Conservation (phyloP, 2,329 filamentous ascomycete species). For the Fusarium sp. region DNA sequence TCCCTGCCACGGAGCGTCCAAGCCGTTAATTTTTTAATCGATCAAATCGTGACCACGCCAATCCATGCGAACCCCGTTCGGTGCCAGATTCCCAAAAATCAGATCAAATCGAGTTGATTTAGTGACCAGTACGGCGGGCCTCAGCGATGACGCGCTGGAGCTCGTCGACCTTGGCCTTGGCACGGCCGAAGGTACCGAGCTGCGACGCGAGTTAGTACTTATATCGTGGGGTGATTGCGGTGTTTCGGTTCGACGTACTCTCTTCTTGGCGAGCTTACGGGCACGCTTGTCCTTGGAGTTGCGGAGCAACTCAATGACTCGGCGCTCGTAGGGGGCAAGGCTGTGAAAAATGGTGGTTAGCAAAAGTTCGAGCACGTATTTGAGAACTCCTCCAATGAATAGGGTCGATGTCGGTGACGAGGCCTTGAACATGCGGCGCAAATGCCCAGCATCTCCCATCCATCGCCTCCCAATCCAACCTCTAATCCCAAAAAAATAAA, state of each 20-base stretch:
- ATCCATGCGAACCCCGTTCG: conserved; percentile 47
- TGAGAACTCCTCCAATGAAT: not conserved
- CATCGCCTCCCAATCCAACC: not conserved
- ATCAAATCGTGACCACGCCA: conserved; percentile 51
- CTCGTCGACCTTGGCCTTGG: conserved; percentile 99
- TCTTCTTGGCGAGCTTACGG: conserved; percentile 99
- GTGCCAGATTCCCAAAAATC: conserved; percentile 44
- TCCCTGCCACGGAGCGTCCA: conserved; percentile 46
- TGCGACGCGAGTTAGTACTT: conserved; percentile 52
- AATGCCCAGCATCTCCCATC: not conserved
- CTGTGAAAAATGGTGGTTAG: conserved; percentile 55
- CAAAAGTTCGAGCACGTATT: not conserved
- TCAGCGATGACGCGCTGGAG: conserved; percentile 98
- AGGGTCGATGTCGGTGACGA: not conserved
- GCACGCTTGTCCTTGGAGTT: conserved; percentile 99
- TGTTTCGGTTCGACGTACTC: conserved; percentile 68
- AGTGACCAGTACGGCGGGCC: conserved; percentile 76
- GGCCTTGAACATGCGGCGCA: not conserved
- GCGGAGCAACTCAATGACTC: conserved; percentile 97
- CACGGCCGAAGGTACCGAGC: conserved; percentile 98
- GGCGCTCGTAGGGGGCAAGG: conserved; percentile 95
- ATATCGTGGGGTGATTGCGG: not conserved
- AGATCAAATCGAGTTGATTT: conserved; percentile 57
- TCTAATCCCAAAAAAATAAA: not conserved
- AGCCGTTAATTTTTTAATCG: conserved; percentile 44